These are phyloP conservation scores for Pythium monospermum DNA, from an alignment of 352 stramenopile genomes.

Conservation along the genomic window DNA sequence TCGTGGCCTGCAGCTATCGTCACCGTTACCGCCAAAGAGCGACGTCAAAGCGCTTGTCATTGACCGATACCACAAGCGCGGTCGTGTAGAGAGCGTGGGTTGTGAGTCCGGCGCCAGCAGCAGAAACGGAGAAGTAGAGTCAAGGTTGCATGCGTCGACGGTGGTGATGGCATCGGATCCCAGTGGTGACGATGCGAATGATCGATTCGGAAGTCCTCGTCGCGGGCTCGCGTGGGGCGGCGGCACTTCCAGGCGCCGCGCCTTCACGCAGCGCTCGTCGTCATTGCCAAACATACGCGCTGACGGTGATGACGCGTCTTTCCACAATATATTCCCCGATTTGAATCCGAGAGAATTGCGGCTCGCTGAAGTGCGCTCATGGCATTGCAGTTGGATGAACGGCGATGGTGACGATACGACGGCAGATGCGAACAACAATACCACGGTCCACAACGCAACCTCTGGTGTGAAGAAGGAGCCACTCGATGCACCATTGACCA, in stretches of 20 bases:
- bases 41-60: conserved; percentile 17
- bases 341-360: conserved; percentile 71
- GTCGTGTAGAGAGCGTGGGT: conserved; percentile 59
- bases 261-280: conserved; percentile 15
- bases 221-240: conserved; percentile 15
- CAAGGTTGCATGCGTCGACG: not conserved
- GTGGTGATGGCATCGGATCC: not conserved
- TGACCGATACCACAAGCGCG: conserved; percentile 55
- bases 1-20: not conserved
- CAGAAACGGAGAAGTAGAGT: not conserved
- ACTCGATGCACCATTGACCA: not conserved
- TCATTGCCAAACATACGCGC: conserved; percentile 25
- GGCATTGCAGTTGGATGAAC: conserved; percentile 77
- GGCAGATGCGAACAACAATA: not conserved
- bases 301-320: conserved; percentile 41
- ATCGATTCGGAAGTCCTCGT: conserved; percentile 11
- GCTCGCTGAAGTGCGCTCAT: conserved; percentile 80
- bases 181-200: not conserved
- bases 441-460: no score
- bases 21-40: not conserved
- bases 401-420: no score
- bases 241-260: not conserved
- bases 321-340: conserved; percentile 75
- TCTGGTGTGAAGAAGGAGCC: no score
- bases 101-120: conserved; percentile 24